Evolutionary conservation across 352 stramenopile genomes (phyloP), one percentile per base, ranked within the genome.

Genomic region (Pythium oligandrum): DNA sequence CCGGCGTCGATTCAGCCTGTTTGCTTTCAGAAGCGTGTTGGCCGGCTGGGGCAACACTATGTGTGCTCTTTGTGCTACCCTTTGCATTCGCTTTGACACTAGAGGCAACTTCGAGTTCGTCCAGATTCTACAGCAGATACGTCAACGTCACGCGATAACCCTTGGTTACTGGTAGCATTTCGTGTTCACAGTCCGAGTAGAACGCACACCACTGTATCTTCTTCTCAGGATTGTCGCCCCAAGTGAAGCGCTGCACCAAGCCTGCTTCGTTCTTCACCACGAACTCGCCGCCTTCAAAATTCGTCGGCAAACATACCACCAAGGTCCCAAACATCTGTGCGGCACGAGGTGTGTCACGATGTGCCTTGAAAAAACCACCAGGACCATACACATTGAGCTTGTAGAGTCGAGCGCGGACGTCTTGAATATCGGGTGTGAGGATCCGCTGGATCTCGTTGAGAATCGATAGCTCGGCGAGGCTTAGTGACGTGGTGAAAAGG

Each of bases 351-450:
- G 53, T 60, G 36, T 61, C 55, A 11, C 35, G 46, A 44, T 61
- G 55, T 2, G 48, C 40, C 48, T 61, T 61, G 48, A 61, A 61
- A 40, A 61, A 55, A 0, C 55, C 55, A 26, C 47, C 55, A 5
- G 17, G 11, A 2, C 47, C 30, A 36, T 61, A 61, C 32, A 61
- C 55, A 11, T 61, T 61, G 33, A 61, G 55, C 40, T 55, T 55
- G 55, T 61, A 55, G 10, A 40, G 8, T 32, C 26, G 46, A 35
- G 33, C 47, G 2, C 3, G 36, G 3, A 49, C 0, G 17, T 26
- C 0, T 26, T 26, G 17, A n/a, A n/a, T n/a, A n/a, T n/a, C 8
- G 4, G 34, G 47, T 33, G 47, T 47, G 4, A 55, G 37, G 17
- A 44, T 47, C 8, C 31, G 34, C 6, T 50, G 35, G 11, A 59